These are phyloP conservation scores for Scutellaria barbata DNA, from an alignment of 257 asterid species.

Conservation along the genomic window DNA sequence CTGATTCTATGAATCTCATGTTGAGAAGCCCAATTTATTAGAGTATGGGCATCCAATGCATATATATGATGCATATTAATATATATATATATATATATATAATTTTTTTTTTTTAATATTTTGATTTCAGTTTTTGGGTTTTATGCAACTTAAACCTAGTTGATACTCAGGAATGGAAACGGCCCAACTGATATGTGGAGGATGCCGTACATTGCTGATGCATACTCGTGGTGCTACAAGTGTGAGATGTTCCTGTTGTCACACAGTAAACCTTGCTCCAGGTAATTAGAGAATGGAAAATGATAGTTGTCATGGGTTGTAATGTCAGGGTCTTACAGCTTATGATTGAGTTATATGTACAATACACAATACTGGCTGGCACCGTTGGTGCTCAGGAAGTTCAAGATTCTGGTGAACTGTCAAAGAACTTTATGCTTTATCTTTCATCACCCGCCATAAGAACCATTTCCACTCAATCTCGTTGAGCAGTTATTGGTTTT, in stretches of 20 bases:
- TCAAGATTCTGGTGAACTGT: neutral
- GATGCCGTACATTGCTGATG: slow-evolving; percentile 86
- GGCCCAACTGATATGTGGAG: slow-evolving; percentile 93
- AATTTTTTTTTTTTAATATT: slow-evolving; percentile 10
- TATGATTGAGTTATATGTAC: slow-evolving; percentile 2
- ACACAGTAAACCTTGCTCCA: slow-evolving; percentile 86
- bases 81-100: too few relatives aligned
- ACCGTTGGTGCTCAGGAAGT: neutral
- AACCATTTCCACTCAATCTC: slow-evolving; percentile 6
- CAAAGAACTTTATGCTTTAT: neutral
- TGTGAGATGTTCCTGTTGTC: slow-evolving; percentile 95
- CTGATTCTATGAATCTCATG: neutral
- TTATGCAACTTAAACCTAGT: slow-evolving; percentile 32
- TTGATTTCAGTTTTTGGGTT: slow-evolving; percentile 23
- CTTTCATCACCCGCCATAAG: neutral
- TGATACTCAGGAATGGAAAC: slow-evolving; percentile 73
- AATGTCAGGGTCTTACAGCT: neutral
- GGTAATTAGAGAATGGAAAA: slow-evolving; percentile 47
- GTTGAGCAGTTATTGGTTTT: neutral
- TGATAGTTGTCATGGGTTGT: slow-evolving; percentile 7
- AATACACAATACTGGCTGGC: neutral
- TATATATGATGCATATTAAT: slow-evolving; percentile 1
- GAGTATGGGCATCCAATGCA: slow-evolving; percentile 18
- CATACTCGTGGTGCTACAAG: slow-evolving; percentile 85
- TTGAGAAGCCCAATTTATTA: slow-evolving; percentile 17